These are phyloP conservation scores for Pythium graminicola DNA, from an alignment of 352 stramenopile genomes.

Conservation along the genomic window DNA sequence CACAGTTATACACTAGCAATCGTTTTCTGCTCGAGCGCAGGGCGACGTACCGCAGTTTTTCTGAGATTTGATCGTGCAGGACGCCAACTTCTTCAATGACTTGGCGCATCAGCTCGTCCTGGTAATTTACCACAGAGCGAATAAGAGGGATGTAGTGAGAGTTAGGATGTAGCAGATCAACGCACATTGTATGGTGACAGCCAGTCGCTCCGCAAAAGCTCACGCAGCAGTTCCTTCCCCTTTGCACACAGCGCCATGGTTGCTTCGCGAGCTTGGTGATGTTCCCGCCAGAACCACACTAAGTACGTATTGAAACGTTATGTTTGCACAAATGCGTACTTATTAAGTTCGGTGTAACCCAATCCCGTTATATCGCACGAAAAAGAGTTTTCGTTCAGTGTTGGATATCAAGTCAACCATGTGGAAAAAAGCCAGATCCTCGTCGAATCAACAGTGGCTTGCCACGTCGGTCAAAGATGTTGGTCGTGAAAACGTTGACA, in stretches of 20 bases:
- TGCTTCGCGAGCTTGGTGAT: background rate
- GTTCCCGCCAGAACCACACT: constrained; percentile 19
- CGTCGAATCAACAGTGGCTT: too few relatives aligned
- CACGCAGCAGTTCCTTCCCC: constrained; percentile 79
- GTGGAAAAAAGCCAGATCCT: background rate
- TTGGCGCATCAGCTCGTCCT: constrained; percentile 81
- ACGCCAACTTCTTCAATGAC: constrained; percentile 66
- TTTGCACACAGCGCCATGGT: constrained; percentile 70
- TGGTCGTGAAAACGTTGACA: background rate
- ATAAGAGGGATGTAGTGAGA: too few relatives aligned
- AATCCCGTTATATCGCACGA: too few relatives aligned
- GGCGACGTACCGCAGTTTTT: constrained; percentile 54
- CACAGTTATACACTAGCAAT: background rate
- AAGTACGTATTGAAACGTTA: too few relatives aligned
- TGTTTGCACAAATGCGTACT: too few relatives aligned
- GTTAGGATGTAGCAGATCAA: constrained; percentile 2
- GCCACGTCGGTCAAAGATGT: background rate
- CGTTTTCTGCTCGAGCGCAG: too few relatives aligned
- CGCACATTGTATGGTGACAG: constrained; percentile 87
- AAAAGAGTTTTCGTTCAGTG: background rate
- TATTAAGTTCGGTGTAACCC: too few relatives aligned
- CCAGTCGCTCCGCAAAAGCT: constrained; percentile 90
- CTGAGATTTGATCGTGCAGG: constrained; percentile 61
- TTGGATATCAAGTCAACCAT: too few relatives aligned
- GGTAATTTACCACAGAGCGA: background rate